These are phyloP conservation scores for Pterocarpus macrocarpus DNA, from an alignment of 306 rosid genomes.

Conservation along the genomic window DNA sequence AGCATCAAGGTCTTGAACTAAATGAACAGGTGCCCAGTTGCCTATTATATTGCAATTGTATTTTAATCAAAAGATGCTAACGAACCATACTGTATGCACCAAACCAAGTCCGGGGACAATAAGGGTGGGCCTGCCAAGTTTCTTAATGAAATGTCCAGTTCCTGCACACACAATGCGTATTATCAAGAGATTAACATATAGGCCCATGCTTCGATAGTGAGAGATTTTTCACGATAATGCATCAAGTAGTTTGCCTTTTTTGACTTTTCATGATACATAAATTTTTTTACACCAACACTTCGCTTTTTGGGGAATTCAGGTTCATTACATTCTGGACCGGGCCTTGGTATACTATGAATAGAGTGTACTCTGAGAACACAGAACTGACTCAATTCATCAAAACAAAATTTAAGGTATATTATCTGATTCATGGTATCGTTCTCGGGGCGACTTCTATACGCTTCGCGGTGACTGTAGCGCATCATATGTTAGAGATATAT, in stretches of 20 bases:
- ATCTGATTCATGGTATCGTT: not conserved
- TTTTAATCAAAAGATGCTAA: not conserved
- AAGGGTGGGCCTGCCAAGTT: no score
- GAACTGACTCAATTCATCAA: not conserved
- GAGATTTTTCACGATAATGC: not conserved
- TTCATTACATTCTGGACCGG: no score
- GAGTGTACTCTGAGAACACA: constrained; percentile 18
- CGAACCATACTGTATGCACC: not conserved
- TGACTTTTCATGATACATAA: no score
- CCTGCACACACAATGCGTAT: not conserved
- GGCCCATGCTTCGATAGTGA: not conserved
- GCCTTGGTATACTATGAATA: no score
- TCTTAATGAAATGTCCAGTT: no score
- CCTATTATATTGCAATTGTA: no score
- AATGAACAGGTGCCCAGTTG: constrained; percentile 11
- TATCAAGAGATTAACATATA: not conserved
- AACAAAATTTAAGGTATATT: not conserved
- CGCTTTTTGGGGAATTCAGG: no score
- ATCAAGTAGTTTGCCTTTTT: no score
- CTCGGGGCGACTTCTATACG: no score
- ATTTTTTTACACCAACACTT: no score
- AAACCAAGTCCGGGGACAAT: not conserved
- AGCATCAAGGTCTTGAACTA: constrained; percentile 15
- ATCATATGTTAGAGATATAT: no score
- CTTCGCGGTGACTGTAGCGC: no score